Conservation (phyloP, 306 rosid species). For the Coriaria nepalensis region DNA sequence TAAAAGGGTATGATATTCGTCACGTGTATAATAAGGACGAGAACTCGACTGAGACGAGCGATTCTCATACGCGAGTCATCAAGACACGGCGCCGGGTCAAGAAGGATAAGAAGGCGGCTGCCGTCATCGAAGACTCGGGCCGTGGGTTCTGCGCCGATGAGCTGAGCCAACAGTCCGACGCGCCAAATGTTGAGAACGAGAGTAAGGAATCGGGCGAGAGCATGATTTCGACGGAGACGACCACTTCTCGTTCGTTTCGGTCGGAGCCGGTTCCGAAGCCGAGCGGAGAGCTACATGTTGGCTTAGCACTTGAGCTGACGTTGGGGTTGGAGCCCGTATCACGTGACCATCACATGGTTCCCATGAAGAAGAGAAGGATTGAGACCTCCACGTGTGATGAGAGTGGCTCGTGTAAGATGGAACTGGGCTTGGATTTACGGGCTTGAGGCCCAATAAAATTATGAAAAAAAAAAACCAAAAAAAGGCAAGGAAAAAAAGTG, state of each 20-base stretch:
- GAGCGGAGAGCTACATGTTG: constrained; percentile 9
- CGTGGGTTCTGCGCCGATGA: constrained; percentile 15
- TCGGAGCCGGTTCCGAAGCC: constrained; percentile 33
- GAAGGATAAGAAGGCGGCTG: constrained; percentile 19
- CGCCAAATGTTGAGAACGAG: constrained; percentile 40
- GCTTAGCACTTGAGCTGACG: constrained; percentile 54
- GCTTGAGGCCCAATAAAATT: constrained; percentile 13
- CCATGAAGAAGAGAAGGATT: constrained; percentile 66
- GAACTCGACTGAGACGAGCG: constrained; percentile 53
- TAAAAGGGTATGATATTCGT: constrained; percentile 83
- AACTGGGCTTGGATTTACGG: constrained; percentile 33
- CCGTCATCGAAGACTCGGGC: constrained; percentile 7
- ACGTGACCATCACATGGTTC: constrained; percentile 45
- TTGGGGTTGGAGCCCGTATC: constrained; percentile 55
- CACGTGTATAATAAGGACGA: constrained; percentile 72
- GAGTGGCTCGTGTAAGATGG: constrained; percentile 25
- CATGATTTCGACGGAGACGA: constrained; percentile 60
- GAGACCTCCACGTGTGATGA: constrained; percentile 5
- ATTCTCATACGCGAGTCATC: constrained; percentile 17
- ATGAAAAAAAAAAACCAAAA: too few species aligned
- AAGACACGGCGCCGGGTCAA: constrained; percentile 62
- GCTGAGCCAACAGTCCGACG: constrained; percentile 80
- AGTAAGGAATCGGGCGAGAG: constrained; percentile 57
- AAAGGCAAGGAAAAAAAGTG: neutral
- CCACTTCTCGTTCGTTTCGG: constrained; percentile 27